A percentile compares a stretch with the other conserved stretches of the same genome.
Conservation (phyloP, 192 early-diverging fungal species). For the Coemansia sp. region DNA sequence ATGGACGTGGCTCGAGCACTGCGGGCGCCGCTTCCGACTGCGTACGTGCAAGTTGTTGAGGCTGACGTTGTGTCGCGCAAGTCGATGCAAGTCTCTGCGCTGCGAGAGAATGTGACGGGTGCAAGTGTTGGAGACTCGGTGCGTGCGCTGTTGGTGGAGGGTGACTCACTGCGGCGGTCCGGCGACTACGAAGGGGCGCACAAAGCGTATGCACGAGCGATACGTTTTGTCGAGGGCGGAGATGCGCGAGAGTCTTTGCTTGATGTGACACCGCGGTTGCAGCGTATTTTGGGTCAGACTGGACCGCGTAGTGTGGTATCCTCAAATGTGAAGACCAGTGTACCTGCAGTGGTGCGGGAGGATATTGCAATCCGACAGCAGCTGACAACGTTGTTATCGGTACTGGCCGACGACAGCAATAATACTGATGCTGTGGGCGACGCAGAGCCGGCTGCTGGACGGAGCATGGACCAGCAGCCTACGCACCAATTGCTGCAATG, state of each 20-base stretch:
- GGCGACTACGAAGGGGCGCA: slow-evolving; percentile 12
- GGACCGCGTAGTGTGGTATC: too few species aligned
- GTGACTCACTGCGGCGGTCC: slow-evolving; percentile 35
- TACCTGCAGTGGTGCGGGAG: slow-evolving; percentile 14
- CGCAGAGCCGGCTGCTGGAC: not conserved
- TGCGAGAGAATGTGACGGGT: not conserved
- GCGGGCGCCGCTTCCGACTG: slow-evolving; percentile 22
- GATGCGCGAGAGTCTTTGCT: too few species aligned
- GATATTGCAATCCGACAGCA: slow-evolving; percentile 21
- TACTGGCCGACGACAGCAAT: not conserved
- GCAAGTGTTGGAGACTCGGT: not conserved
- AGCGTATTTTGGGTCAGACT: slow-evolving; percentile 13
- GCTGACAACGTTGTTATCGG: slow-evolving; percentile 6
- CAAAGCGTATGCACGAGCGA: slow-evolving; percentile 16
- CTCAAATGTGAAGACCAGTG: not conserved
- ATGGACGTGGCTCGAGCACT: slow-evolving; percentile 22
- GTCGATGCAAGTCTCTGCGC: slow-evolving; percentile 23
- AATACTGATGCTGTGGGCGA: not conserved
- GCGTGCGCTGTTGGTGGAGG: slow-evolving; percentile 28
- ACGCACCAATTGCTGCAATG: slow-evolving; percentile 32
- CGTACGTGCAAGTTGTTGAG: slow-evolving; percentile 16
- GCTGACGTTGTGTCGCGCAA: slow-evolving; percentile 39
- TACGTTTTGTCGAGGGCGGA: slow-evolving; percentile 3
- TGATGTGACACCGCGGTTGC: slow-evolving; percentile 12
- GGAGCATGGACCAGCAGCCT: slow-evolving; percentile 32